Conservation (phyloP, 139 green algal species). For the Nannochloris sp. region DNA sequence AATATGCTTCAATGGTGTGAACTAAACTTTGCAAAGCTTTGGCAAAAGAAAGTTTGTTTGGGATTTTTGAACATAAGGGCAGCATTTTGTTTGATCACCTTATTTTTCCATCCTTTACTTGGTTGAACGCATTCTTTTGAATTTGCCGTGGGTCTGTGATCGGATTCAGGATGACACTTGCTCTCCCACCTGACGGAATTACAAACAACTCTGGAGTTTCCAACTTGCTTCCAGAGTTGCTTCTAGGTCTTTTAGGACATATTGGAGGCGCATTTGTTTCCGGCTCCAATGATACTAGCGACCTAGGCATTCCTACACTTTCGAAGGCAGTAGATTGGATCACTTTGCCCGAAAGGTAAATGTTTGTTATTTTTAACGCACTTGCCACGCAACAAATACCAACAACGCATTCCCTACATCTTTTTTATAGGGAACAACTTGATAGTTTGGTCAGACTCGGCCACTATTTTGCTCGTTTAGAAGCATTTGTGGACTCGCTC, state of each 20-base stretch:
- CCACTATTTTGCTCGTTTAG: constrained; percentile 50
- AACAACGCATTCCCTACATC: no score
- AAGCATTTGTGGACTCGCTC: constrained; percentile 52
- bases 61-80: no score
- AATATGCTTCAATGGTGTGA: no score
- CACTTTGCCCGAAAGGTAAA: constrained; percentile 24
- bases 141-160: no score
- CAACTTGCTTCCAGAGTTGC: constrained; percentile 69
- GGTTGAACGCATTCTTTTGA: no score
- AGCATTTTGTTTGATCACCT: no score
- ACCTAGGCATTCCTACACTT: background rate
- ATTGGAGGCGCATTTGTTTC: constrained; percentile 75
- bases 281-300: background rate
- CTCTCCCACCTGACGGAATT: no score
- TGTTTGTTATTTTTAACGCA: background rate
- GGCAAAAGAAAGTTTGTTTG: no score
- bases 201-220: no score
- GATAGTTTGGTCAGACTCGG: constrained; percentile 56
- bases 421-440: constrained; percentile 46
- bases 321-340: constrained; percentile 25
- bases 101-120: no score
- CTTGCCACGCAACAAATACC: background rate
- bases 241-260: constrained; percentile 67
- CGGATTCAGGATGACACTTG: no score
- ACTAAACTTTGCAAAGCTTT: no score